A percentile compares a stretch with the other conserved stretches of the same genome.
Evolutionary conservation across 1,284 basidiomycete species (phyloP).

Genomic region (Cryptococcus deneoformans): DNA sequence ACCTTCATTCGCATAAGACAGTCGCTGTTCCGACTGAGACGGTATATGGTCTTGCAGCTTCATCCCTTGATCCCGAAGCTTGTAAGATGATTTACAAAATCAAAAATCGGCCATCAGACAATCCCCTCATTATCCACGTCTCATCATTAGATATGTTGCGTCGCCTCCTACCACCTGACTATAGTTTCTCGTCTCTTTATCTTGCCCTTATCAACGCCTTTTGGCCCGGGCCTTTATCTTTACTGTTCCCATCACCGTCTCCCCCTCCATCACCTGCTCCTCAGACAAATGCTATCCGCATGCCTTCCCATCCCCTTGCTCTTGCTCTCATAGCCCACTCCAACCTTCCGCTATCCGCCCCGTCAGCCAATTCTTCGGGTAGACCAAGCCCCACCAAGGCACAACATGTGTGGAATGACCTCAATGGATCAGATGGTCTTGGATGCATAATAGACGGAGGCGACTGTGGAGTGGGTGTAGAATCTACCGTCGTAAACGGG

Average conservation of each 20-base stretch:
- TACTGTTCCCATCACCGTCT: constrained; percentile 75
- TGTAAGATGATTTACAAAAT: constrained; percentile 76
- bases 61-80: constrained; percentile 66
- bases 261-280: constrained; percentile 48
- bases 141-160: constrained; percentile 79
- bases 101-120: constrained; percentile 92
- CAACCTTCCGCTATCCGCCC: constrained; percentile 81
- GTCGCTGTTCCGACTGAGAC: constrained; percentile 98
- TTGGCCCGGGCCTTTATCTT: constrained; percentile 93
- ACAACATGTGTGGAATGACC: constrained; percentile 77
- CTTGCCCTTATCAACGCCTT: constrained; percentile 71
- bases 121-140: constrained; percentile 97
- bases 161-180: constrained; percentile 64
- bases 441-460: constrained; percentile 90
- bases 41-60: constrained; percentile 93
- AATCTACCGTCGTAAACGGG: constrained; percentile 94
- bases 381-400: constrained; percentile 93
- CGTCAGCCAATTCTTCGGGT: constrained; percentile 92
- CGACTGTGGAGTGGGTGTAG: constrained; percentile 80
- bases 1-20: constrained; percentile 36
- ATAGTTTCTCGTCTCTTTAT: constrained; percentile 63
- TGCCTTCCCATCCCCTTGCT: constrained; percentile 92
- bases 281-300: constrained; percentile 81
- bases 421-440: constrained; percentile 61
- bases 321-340: constrained; percentile 78